Percentiles rank a stretch among this genome's conserved stretches.
Conservation (phyloP, 805 yeast genomes). For the Nakazawaea holstii region DNA sequence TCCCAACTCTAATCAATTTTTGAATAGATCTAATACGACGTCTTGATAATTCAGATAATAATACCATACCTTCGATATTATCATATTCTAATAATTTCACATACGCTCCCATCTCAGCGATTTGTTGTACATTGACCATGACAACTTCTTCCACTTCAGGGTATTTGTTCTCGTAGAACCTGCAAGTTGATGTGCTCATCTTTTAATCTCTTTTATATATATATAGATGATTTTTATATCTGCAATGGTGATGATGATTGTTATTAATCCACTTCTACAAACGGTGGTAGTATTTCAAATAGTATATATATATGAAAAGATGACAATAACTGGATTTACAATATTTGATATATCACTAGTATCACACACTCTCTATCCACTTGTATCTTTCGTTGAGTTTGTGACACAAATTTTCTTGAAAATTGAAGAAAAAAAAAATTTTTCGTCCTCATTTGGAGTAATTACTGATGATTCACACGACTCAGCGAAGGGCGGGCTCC, state of each 20-base stretch:
- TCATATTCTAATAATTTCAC: constrained; percentile 94
- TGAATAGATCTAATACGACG: constrained; percentile 98
- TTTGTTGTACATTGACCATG: constrained; percentile 97
- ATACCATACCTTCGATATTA: constrained; percentile 98
- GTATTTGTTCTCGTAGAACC: constrained; percentile 96
- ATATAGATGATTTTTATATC: not conserved
- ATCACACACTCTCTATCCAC: too few species aligned
- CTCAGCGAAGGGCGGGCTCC: too few species aligned
- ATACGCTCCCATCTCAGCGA: constrained; percentile 99
- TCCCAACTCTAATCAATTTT: constrained; percentile 95
- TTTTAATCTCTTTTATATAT: not conserved
- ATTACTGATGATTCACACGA: too few species aligned
- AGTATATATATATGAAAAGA: too few species aligned
- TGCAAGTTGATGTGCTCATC: constrained; percentile 87
- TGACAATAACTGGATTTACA: too few species aligned
- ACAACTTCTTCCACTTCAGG: constrained; percentile 99
- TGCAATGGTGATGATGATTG: not conserved
- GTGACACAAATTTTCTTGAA: too few species aligned
- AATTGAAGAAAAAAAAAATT: too few species aligned
- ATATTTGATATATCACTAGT: too few species aligned
- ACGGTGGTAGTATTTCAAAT: too few species aligned
- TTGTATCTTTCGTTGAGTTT: too few species aligned
- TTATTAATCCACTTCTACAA: too few species aligned
- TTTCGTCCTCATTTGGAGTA: too few species aligned
- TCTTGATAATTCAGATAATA: constrained; percentile 92